Evolutionary conservation across 495 filamentous ascomycete species (phyloP).

Genomic region (Acidomyces sp.): DNA sequence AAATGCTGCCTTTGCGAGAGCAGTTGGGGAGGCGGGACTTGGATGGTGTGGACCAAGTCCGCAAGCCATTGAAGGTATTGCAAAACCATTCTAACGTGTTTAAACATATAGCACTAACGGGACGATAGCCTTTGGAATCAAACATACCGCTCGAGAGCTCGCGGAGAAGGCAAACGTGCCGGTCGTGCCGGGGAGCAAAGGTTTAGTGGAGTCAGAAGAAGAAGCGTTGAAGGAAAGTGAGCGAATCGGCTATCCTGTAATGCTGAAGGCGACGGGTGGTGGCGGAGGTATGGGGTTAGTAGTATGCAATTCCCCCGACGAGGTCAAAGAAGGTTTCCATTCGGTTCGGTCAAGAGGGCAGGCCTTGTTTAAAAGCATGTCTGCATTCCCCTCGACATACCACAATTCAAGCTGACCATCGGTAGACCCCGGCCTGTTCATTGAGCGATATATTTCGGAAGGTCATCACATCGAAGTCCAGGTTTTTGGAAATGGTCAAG

Average conservation of each 20-base stretch:
- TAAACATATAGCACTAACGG: neutral
- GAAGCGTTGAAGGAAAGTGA: conserved; percentile 33
- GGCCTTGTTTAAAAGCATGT: conserved; percentile 24
- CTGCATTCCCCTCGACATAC: neutral
- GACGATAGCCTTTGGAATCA: conserved; percentile 41
- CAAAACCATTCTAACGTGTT: neutral
- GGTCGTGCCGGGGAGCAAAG: conserved; percentile 39
- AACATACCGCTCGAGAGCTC: conserved; percentile 42
- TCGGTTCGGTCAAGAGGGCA: conserved; percentile 22
- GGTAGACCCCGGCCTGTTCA: conserved; percentile 13
- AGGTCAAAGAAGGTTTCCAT: conserved; percentile 23
- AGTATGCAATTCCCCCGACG: conserved; percentile 20
- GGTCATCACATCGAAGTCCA: conserved; percentile 36
- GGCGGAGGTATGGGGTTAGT: conserved; percentile 46
- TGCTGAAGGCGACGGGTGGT: conserved; percentile 46
- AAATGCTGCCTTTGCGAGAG: conserved; percentile 43
- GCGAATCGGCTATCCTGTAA: conserved; percentile 41
- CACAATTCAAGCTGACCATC: neutral
- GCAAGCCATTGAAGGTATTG: conserved; percentile 35
- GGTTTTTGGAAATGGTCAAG: conserved; percentile 42
- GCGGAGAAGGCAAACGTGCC: conserved; percentile 40
- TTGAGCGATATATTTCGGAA: conserved; percentile 21
- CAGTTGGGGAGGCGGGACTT: conserved; percentile 36
- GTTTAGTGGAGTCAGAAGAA: conserved; percentile 35
- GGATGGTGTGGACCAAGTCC: conserved; percentile 42